These are phyloP conservation scores for Sphagnum magellanicum DNA, from an alignment of 228 moss, liverwort and hornwort species.

Conservation along the genomic window DNA sequence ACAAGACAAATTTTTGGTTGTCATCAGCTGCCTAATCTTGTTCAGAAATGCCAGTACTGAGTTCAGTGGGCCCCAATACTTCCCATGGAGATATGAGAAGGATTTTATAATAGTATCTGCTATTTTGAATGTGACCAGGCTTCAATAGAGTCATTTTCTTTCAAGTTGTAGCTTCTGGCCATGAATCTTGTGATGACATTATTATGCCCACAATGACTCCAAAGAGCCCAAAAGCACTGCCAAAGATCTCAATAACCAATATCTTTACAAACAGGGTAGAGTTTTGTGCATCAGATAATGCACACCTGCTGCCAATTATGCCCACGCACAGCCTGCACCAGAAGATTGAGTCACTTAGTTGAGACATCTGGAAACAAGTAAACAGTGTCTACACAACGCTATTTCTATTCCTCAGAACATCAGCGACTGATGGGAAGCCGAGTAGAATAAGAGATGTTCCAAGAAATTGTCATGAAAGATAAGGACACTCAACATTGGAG, in stretches of 20 bases:
- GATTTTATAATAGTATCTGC: too few relatives aligned
- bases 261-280: slow-evolving; percentile 94
- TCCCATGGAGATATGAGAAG: too few relatives aligned
- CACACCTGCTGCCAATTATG: slow-evolving; percentile 98
- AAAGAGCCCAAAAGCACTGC: slow-evolving; percentile 95
- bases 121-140: too few relatives aligned
- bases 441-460: too few relatives aligned
- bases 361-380: not conserved
- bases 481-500: not conserved
- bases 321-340: slow-evolving; percentile 88
- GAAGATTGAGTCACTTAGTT: not conserved
- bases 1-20: too few relatives aligned
- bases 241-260: slow-evolving; percentile 98
- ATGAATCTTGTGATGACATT: slow-evolving; percentile 94
- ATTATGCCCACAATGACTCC: slow-evolving; percentile 99
- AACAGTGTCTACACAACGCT: not conserved
- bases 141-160: too few relatives aligned
- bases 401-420: too few relatives aligned
- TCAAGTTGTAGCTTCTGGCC: slow-evolving; percentile 64
- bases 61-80: too few relatives aligned
- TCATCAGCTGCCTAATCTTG: too few relatives aligned
- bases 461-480: too few relatives aligned
- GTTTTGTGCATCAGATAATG: slow-evolving; percentile 94
- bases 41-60: too few relatives aligned
- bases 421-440: too few relatives aligned